A percentile compares a stretch with the other conserved stretches of the same genome.
Evolutionary conservation across 2,329 filamentous ascomycete genomes (phyloP).

Genomic region (Trichoderma sp.): DNA sequence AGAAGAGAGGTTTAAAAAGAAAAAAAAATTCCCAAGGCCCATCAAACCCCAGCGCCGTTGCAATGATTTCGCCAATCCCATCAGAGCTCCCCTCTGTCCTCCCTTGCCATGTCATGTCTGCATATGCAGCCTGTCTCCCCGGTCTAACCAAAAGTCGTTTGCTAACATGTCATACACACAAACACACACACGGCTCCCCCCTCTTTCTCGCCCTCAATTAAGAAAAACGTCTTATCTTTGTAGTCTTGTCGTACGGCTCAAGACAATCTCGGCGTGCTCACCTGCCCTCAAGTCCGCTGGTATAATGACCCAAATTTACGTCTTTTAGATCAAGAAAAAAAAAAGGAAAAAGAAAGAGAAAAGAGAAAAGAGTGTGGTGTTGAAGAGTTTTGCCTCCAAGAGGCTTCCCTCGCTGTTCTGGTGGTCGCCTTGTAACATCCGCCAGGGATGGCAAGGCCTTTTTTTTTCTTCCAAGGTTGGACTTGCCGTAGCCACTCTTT

Average conservation of each 20-base stretch:
- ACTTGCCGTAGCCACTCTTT: not conserved
- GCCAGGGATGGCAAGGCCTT: not conserved
- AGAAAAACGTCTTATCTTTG: not conserved
- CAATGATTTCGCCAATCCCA: slow-evolving; percentile 16
- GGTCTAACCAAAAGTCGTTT: slow-evolving; percentile 10
- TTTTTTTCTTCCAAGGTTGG: not conserved
- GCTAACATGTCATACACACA: not conserved
- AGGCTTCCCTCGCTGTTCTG: not conserved
- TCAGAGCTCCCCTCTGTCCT: not conserved
- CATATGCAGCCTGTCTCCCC: not conserved
- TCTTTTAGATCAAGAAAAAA: not conserved
- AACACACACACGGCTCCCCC: not conserved
- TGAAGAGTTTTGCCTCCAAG: not conserved
- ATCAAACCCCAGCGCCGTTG: slow-evolving; percentile 18
- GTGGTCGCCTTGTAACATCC: not conserved
- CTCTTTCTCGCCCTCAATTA: not conserved
- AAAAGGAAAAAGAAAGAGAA: not conserved
- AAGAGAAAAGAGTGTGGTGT: not conserved
- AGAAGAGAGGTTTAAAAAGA: not conserved
- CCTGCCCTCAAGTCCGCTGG: not conserved
- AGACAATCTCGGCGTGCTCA: not conserved
- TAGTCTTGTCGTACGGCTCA: not conserved
- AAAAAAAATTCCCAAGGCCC: not conserved
- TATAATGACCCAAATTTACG: not conserved
- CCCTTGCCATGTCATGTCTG: slow-evolving; percentile 2